Evolutionary conservation across 2,329 filamentous ascomycete genomes (phyloP), one percentile per base, ranked within the genome.

Genomic region (Trichoderma sp.): DNA sequence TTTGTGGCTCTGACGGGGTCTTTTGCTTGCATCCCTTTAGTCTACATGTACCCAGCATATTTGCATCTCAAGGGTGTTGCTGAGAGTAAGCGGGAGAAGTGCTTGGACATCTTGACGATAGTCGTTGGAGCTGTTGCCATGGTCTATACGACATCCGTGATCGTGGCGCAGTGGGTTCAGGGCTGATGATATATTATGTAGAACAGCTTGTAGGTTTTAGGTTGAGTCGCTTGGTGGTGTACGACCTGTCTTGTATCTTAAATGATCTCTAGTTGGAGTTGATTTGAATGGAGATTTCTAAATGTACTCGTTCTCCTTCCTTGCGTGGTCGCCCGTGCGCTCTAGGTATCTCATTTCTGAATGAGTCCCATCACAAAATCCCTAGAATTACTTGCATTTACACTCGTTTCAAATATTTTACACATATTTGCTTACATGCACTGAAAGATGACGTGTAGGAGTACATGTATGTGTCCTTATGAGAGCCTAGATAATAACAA

Each of bases 11-110:
- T 94, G 61, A 93, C 93, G 74, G 92, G 92, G 14, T 90, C 88
- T 47, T 89, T 92, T 77, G 91, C 91, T 2, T 94, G 92, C 75
- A 90, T 94, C 69, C 92, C 92, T 15, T 81, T 94, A 74, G 91
- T 94, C 12, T 94, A 93, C 80, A 92, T 94, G 72, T 94, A 93
- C 77, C 92, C 92, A 57, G 87, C 92, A 0, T 90, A 86, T 73
- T 78, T 94, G 77, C 92, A 94, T 79, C 91, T 89, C 81, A 89
- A 86, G 76, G 91, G 89, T 5, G 85, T 91, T 4, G 92, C 91
- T 7, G 83, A 85, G 63, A 87, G 84, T n/a, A 80, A 79, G 36
- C 82, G 80, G 78, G 86, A 83, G 32, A 92, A 90, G 81, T 78
- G 81, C 3, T 84, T 88, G 5, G 92, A 94, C 77, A 73, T 92